Base-by-base conservation (phyloP, 371 early-diverging fungal genomes). In the Lichtheimia ramosa region DNA sequence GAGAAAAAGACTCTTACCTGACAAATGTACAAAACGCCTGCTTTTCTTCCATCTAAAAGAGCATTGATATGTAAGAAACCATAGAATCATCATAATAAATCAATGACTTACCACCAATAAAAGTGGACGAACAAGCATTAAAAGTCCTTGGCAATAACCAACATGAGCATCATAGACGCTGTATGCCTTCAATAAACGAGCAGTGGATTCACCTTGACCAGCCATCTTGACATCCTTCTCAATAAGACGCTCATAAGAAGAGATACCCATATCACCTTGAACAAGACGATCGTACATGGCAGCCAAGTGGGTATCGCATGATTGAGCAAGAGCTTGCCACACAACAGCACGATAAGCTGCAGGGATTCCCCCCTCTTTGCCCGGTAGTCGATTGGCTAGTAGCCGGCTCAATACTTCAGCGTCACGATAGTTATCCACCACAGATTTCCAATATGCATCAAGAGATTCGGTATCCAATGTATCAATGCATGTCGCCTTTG, bases 141-240 rank as follows among this genome's bases (percentile, higher is more conserved):
- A 86, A 42, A 96, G 82, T 12, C 95, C 95, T 77, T 95, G 95
- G 69, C 93, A 95, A 70, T 98, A 93, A 12, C 96, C 97, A 24
- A 96, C 89, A 59, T 92, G 92, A 3, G 87, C 62, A 71, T 98
- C 97, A 56, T 93, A 96, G 10, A 94, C 64, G 21, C 90, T 86
- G 59, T 96, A 98, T 3, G 94, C 96, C 53, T 92, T 92, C 54
- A 96, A 79, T 14, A 98, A 75, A 54, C 90, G 87, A 62, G 79
- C 85, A 74, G 76, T 51, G 82, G 74, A 59, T 74, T 73, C 68
- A 40, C 92, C 92, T 69, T 88, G 81, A 54, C 89, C 79, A 40
- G 71, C 72, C 34, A 93, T 94, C 50, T 93, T 79, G 25, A 93
- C 73, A 63, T 97, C 96, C 5, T 91, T 82, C 59, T 88, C 85